Base-by-base conservation (phyloP, 495 filamentous ascomycete species). In the Penicillium alfredii region DNA sequence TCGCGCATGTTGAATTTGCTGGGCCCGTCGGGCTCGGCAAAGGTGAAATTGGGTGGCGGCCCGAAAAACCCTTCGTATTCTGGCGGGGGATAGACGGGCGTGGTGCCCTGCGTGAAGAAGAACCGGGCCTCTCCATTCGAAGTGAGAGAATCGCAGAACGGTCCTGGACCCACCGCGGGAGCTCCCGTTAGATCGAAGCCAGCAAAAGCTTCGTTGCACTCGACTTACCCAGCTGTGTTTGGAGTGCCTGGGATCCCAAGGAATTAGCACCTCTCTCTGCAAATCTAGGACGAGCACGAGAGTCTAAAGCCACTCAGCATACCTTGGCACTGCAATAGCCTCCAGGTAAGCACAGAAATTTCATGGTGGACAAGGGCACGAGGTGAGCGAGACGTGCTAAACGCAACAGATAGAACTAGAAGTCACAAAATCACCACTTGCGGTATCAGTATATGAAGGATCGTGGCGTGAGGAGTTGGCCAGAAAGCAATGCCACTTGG, bases 301-400 rank as follows among this genome's bases (percentile, higher is more conserved):
- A 25, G 23, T 25, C 10, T 24, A 12, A 30, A 38, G n/a, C n/a
- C n/a, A n/a, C n/a, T n/a, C n/a, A n/a, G n/a, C 30, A 10, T 34
- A 58, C 55, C 35, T 44, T 56, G 21, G 47, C 41, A 23, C 42
- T 58, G 30, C 48, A 51, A 21, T 39, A 58, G 8, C 44, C 42
- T 23, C 57, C 57, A 3, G 47, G 57, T 8, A 61, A 40, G 11
- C 57, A 61, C 1, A 61, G 38, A 31, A 61, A 61, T 9, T 44
- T 50, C 57, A 61, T 61, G 3, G 12, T 25, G 31, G n/a, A n/a
- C n/a, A n/a, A n/a, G n/a, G n/a, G n/a, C n/a, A n/a, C n/a, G n/a
- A n/a, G n/a, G n/a, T n/a, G n/a, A n/a, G 17, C 7, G 23, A 7
- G 23, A 25, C 8, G 23, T 13, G n/a, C 21, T 14, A 10, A 14